Evolutionary conservation across 768 basidiomycete species (phyloP).

Genomic region (Mrakia gelida): DNA sequence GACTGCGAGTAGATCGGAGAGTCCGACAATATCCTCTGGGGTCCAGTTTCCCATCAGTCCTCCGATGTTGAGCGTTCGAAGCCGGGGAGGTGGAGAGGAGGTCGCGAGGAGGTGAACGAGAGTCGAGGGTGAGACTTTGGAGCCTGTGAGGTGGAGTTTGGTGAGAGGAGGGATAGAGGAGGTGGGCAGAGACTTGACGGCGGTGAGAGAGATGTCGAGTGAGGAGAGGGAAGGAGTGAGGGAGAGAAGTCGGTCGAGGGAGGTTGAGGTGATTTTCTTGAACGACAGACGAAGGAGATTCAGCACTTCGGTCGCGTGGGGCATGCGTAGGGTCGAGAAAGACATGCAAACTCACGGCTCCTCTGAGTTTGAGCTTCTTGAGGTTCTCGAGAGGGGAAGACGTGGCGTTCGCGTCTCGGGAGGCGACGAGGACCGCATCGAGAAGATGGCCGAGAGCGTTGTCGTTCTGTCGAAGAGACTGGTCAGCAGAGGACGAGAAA

Average conservation of each 20-base stretch:
- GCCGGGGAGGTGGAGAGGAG: not conserved
- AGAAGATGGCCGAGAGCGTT: not conserved
- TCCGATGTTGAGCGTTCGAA: conserved; percentile 9
- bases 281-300: not conserved
- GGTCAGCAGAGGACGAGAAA: not conserved
- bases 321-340: not conserved
- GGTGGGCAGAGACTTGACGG: not conserved
- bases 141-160: conserved; percentile 8
- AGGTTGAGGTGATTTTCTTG: conserved; percentile 7
- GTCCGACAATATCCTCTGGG: not conserved
- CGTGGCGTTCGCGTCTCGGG: not conserved
- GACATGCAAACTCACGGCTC: not conserved
- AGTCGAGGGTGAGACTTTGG: not conserved
- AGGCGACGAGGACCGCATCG: conserved; percentile 1
- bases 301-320: not conserved
- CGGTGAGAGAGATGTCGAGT: conserved; percentile 12
- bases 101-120: conserved; percentile 1
- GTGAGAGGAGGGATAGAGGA: not conserved
- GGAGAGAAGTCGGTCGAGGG: not conserved
- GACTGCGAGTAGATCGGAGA: not conserved
- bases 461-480: not conserved
- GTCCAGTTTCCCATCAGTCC: not conserved
- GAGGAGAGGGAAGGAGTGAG: not conserved
- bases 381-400: not conserved
- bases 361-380: conserved; percentile 11